Evolutionary conservation across 768 basidiomycete species (phyloP).

Genomic region (Xerocomellus amylosporus): DNA sequence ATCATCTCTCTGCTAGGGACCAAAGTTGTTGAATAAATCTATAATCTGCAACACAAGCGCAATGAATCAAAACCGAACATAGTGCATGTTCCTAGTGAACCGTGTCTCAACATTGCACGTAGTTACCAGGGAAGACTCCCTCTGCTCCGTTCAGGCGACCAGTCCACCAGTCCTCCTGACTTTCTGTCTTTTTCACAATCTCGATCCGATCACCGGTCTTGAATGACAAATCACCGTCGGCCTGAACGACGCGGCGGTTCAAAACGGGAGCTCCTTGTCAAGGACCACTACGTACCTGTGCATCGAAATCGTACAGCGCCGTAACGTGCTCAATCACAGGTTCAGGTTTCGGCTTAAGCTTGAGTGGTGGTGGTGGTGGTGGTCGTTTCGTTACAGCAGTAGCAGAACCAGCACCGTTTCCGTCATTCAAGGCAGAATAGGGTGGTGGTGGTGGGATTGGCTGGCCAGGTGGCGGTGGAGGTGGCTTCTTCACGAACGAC

Average conservation of each 20-base stretch:
- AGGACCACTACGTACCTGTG: slow-evolving; percentile 55
- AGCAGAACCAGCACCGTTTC: slow-evolving; percentile 29
- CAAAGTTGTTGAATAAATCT: neutral
- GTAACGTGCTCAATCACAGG: slow-evolving; percentile 73
- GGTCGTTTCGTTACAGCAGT: slow-evolving; percentile 60
- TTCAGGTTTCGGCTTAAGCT: slow-evolving; percentile 77
- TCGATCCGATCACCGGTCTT: slow-evolving; percentile 88
- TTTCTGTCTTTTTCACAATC: slow-evolving; percentile 77
- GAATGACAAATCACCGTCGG: slow-evolving; percentile 91
- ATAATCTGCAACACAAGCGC: neutral
- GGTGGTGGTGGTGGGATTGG: slow-evolving; percentile 46
- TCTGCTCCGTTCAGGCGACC: slow-evolving; percentile 77
- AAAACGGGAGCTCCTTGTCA: neutral
- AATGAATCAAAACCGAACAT: neutral
- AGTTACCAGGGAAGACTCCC: slow-evolving; percentile 86
- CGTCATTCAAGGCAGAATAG: slow-evolving; percentile 20
- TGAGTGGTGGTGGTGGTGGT: slow-evolving; percentile 89
- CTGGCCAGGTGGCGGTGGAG: slow-evolving; percentile 34
- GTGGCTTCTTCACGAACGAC: slow-evolving; percentile 43
- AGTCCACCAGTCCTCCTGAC: slow-evolving; percentile 97
- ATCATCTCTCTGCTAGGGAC: neutral
- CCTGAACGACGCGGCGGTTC: slow-evolving; percentile 38
- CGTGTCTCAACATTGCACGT: slow-evolving; percentile 25
- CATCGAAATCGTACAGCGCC: slow-evolving; percentile 91
- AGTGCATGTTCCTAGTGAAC: neutral